These are phyloP conservation scores for Ascochyta viciae-villosae DNA, from an alignment of 2,329 filamentous ascomycete species.

Conservation along the genomic window DNA sequence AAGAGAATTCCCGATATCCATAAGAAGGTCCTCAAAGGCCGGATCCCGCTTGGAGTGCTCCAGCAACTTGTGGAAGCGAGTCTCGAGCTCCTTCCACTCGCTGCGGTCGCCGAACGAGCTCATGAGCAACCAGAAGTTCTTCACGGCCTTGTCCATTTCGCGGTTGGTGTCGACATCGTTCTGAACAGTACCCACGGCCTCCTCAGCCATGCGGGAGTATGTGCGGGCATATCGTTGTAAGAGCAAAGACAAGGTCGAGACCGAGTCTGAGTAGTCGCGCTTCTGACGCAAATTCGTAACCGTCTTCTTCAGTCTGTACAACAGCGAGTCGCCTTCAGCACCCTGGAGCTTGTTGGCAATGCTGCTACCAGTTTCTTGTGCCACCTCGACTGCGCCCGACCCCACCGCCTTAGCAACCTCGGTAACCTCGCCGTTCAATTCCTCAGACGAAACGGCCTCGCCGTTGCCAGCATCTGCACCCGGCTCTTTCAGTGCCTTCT, in stretches of 20 bases:
- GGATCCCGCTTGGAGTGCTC: constrained; percentile 78
- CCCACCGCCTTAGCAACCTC: constrained; percentile 56
- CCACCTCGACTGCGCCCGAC: constrained; percentile 55
- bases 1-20: constrained; percentile 74
- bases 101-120: constrained; percentile 77
- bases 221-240: constrained; percentile 78
- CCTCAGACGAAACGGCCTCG: constrained; percentile 63
- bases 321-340: constrained; percentile 74
- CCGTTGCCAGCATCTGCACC: constrained; percentile 55
- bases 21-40: constrained; percentile 80
- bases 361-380: constrained; percentile 70
- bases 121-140: constrained; percentile 81
- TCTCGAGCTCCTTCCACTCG: constrained; percentile 78
- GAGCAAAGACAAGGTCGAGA: constrained; percentile 77
- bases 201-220: constrained; percentile 76
- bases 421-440: constrained; percentile 62
- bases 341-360: constrained; percentile 75
- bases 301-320: constrained; percentile 77
- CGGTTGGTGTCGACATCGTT: constrained; percentile 76
- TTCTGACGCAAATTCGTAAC: constrained; percentile 77
- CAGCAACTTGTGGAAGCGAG: constrained; percentile 72
- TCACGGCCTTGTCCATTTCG: constrained; percentile 76
- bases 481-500: constrained; percentile 60
- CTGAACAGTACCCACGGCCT: constrained; percentile 70
- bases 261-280: constrained; percentile 84